phyloP scores from a whole-genome alignment of 2,329 filamentous ascomycete genomes.

The Fusarium sp. region DNA sequence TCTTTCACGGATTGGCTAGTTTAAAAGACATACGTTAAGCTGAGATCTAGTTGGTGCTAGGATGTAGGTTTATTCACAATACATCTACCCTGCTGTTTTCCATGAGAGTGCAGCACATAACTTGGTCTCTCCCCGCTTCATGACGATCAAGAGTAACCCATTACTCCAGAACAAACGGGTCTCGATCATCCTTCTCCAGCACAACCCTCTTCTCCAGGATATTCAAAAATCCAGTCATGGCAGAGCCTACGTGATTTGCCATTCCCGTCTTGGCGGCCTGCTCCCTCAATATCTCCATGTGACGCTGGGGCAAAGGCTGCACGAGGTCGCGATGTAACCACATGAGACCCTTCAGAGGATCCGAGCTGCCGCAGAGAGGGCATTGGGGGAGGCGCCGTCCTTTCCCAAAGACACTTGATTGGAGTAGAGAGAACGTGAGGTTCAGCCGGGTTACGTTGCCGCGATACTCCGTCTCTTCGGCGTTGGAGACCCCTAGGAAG shows the following conservation, averaged over 20 bases:
- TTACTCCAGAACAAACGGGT: too few species aligned
- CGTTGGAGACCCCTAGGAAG: background rate
- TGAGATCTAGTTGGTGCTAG: background rate
- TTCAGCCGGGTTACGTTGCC: background rate
- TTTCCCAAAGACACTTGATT: background rate
- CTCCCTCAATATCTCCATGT: background rate
- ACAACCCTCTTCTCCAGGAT: background rate
- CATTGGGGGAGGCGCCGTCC: background rate
- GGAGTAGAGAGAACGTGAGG: background rate
- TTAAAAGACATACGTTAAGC: background rate
- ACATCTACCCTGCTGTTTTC: too few species aligned
- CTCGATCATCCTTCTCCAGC: background rate
- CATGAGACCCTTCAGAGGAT: background rate
- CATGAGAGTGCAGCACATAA: too few species aligned
- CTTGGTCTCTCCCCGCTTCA: too few species aligned
- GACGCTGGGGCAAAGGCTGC: background rate
- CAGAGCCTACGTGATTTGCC: background rate
- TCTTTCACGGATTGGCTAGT: background rate
- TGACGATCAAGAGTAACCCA: too few species aligned
- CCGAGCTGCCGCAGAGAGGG: background rate
- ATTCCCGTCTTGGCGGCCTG: background rate
- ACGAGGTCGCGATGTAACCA: background rate
- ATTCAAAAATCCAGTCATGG: background rate
- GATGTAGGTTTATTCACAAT: too few species aligned
- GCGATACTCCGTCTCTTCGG: background rate